phyloP scores from a whole-genome alignment of 179 eudicot genomes.

The Patellifolia procumbens region DNA sequence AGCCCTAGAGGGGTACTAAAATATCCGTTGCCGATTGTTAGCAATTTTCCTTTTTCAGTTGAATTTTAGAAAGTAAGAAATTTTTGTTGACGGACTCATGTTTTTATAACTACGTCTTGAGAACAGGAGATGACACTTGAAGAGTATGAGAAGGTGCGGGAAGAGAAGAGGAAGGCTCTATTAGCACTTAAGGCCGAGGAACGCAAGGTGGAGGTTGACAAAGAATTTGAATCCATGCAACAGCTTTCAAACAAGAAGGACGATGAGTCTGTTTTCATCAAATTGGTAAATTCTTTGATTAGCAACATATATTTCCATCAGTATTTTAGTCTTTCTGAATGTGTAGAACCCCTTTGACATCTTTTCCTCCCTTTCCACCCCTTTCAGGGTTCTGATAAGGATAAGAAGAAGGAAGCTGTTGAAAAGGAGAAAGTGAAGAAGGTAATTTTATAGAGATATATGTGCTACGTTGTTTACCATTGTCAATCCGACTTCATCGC shows the following conservation, averaged over 20 bases:
- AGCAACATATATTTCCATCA: neutral
- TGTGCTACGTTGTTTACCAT: neutral
- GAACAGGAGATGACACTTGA: constrained; percentile 45
- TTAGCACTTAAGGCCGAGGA: constrained; percentile 36
- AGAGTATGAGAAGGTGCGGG: constrained; percentile 42
- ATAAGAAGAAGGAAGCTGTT: constrained; percentile 70
- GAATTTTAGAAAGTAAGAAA: neutral
- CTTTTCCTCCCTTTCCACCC: neutral
- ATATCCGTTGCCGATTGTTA: neutral
- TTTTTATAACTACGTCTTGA: neutral
- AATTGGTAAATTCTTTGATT: constrained; percentile 31
- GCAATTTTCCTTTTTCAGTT: neutral
- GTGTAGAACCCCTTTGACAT: neutral
- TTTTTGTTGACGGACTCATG: no score
- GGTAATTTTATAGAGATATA: constrained; percentile 45
- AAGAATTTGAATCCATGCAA: constrained; percentile 43
- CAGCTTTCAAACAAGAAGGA: constrained; percentile 41
- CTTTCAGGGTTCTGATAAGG: constrained; percentile 83
- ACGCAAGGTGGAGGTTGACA: constrained; percentile 45
- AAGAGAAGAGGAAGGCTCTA: constrained; percentile 44
- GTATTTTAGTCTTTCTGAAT: neutral
- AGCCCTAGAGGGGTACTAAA: neutral
- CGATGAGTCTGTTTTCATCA: constrained; percentile 40
- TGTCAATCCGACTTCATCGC: neutral
- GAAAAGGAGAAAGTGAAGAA: constrained; percentile 90